Evolutionary conservation across 2,329 filamentous ascomycete genomes (phyloP), one percentile per base, ranked within the genome.

Genomic region (Aspergillus phoenicis): DNA sequence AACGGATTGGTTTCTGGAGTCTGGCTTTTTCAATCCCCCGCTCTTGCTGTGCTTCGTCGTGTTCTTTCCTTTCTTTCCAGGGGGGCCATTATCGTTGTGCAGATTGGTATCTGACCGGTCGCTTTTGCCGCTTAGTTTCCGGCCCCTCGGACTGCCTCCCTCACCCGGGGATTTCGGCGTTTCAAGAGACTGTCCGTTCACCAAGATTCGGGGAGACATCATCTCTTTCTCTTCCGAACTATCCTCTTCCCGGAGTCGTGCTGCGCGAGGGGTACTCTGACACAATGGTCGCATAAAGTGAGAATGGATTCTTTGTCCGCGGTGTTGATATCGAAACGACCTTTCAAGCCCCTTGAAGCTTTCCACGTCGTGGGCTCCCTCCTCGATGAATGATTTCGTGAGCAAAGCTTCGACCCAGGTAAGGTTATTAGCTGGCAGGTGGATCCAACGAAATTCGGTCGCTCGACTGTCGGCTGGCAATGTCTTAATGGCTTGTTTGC

Each of bases 341-440:
- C 83, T 82, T 66, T 87, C 85, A 2, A 89, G 70, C 0, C 85
- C 84, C 66, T 87, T 88, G 74, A 87, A 88, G 1, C 84, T 83
- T 67, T 87, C 84, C 1, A 87, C 82, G 68, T 89, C 86, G n/a
- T 81, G 80, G 15, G 83, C 82, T 0, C 85, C 85, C 39, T 85
- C 83, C 70, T 89, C 87, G 36, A 89, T 84, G 65, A 89, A 89
- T 7, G 81, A 82, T 64, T 89, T 89, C 1, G 85, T 85, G n/a
- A 89, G 74, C 1, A 89, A 75, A 0, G 85, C 82, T 71, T 89
- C 86, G 4, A 85, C 82, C 87, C 87, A 89, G 1, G 83, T 82
- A 73, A 76, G 74, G 24, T 84, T 84, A 64, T 84, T 84, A 3
- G 82, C 82, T 5, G 82, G 82, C 5, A 84, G 72, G 72, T 84